Conservation (phyloP, 169 alveolate genomes). For the Plasmodium vivax region DNA sequence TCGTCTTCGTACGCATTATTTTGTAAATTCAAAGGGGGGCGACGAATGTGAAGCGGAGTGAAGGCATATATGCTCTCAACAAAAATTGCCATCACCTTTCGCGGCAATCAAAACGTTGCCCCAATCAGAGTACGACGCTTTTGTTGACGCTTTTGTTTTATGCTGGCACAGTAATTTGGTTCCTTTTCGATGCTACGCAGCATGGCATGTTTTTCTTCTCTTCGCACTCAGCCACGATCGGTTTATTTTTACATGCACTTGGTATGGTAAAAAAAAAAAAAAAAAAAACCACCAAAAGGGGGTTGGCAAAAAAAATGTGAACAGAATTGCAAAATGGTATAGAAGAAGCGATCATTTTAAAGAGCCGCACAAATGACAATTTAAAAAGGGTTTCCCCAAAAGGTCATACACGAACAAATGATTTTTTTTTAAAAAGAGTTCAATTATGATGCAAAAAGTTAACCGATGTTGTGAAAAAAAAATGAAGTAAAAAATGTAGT, state of each 20-base stretch:
- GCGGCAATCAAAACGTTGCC: neutral
- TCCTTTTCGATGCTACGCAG: neutral
- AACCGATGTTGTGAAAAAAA: neutral
- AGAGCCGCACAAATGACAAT: neutral
- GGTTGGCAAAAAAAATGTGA: neutral
- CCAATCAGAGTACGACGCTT: neutral
- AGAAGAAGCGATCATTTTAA: neutral
- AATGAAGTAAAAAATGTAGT: neutral
- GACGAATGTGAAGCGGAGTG: neutral
- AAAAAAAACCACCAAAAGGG: neutral
- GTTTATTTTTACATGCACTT: neutral
- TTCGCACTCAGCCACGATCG: neutral
- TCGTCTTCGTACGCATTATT: neutral
- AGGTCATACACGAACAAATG: neutral
- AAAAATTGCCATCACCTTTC: neutral
- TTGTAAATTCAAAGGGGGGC: neutral
- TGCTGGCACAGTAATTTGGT: neutral
- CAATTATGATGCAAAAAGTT: neutral
- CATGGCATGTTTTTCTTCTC: neutral
- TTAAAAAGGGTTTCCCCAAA: neutral
- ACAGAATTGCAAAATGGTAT: neutral
- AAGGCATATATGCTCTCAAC: neutral
- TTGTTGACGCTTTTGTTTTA: neutral
- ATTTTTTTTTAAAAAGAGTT: neutral
- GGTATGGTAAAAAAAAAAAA: neutral